Base-by-base conservation (phyloP, 768 basidiomycete genomes). In the Boletus rufocinnamomeus region DNA sequence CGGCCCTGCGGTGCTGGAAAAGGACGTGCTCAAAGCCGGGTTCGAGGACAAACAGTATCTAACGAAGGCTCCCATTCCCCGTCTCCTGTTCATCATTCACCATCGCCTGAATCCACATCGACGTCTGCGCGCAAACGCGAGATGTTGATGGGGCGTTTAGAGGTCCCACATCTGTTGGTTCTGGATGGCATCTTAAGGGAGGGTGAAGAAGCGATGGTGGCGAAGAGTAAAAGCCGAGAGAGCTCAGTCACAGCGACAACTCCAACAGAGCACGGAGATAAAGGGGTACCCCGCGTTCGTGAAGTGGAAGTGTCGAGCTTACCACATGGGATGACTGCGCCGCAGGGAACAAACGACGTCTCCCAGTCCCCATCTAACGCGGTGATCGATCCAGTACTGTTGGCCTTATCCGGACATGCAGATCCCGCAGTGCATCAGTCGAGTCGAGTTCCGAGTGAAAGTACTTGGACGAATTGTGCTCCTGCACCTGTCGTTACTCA, bases 101-200 rank as follows among this genome's bases (percentile, higher is more conserved):
- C 44, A 10, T 50, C 59, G 6, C 30, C 23, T 7, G 34, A 40
- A 21, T 16, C 25, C 1, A 27, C 38, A 9, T 28, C 49, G 2
- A 38, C 21, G 30, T 34, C 43, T 28, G n/a, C 44, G 2, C 52
- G 38, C 3, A 32, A 48, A 30, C 64, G 62, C 1, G 74, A 75
- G 47, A 74, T 69, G 43, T 43, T 68, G 56, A 65, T 77, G 53
- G 53, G 50, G 28, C 50, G 48, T n/a, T 55, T 82, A 40, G 74
- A 71, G 25, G 52, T 52, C 1, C 51, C 62, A 0, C 73, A 73
- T 46, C 60, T 82, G 3, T 45, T 63, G 40, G 74, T 69, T 14
- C 58, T 82, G 41, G 76, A 81, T 37, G 54, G 60, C 19, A 65
- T 81, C 6, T 45, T 79, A 30, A 64, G 73, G 28, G 73, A 72